Conservation (phyloP, 441 rosid genomes). For the Bruguiera hainesii region DNA sequence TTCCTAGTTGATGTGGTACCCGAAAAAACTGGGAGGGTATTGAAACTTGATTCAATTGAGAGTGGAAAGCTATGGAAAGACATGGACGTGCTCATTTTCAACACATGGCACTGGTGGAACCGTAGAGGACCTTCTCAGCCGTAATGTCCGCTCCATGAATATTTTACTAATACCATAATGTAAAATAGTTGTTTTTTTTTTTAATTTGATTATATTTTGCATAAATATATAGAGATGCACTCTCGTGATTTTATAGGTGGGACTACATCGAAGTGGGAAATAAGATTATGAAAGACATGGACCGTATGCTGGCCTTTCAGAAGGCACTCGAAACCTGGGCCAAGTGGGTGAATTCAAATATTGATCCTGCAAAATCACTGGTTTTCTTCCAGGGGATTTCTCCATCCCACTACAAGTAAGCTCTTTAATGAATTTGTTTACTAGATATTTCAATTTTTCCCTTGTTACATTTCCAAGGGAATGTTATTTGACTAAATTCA, state of each 20-base stretch:
- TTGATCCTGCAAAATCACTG: constrained; percentile 53
- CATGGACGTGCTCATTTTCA: constrained; percentile 66
- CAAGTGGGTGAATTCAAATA: constrained; percentile 61
- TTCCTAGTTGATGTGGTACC: constrained; percentile 62
- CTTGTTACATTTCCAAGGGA: no score
- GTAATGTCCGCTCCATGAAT: constrained; percentile 21
- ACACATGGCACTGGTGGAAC: constrained; percentile 98
- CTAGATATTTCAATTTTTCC: not conserved
- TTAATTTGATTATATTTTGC: not conserved
- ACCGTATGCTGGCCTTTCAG: constrained; percentile 67
- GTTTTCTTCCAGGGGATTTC: constrained; percentile 90
- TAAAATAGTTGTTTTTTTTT: not conserved
- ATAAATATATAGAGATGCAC: not conserved
- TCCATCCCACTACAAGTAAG: constrained; percentile 87
- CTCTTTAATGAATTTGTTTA: not conserved
- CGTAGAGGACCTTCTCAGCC: constrained; percentile 89
- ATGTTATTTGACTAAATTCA: no score
- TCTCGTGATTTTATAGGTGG: constrained; percentile 46
- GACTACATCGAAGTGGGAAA: constrained; percentile 55
- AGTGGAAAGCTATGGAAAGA: constrained; percentile 68
- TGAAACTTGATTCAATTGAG: constrained; percentile 70
- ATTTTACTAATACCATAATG: not conserved
- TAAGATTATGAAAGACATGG: constrained; percentile 61
- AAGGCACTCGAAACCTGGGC: constrained; percentile 78
- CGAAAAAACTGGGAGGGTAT: constrained; percentile 60